Percentiles rank a stretch among this genome's conserved stretches.
Conservation (phyloP, 108 stramenopile species). For the Epithemia pelagica region DNA sequence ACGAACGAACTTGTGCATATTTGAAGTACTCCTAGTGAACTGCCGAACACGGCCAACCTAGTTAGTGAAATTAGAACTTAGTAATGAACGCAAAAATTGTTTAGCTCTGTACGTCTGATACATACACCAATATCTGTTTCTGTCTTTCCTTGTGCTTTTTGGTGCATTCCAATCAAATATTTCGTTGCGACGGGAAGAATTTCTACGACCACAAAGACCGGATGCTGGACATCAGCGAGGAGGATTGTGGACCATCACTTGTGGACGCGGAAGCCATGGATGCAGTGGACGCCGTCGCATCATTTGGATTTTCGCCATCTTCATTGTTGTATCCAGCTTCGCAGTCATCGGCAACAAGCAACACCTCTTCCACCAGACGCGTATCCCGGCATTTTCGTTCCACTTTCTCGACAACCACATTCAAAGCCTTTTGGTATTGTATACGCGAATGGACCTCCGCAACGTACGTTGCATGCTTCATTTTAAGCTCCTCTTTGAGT, state of each 20-base stretch:
- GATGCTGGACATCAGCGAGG: constrained; percentile 7
- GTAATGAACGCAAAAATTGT: too few species aligned
- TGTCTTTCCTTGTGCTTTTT: too few species aligned
- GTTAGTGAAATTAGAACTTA: too few species aligned
- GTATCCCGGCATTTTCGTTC: constrained; percentile 46
- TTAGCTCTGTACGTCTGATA: too few species aligned
- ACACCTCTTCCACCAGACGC: constrained; percentile 44
- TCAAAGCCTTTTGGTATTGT: constrained; percentile 45
- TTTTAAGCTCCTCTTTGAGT: constrained; percentile 61
- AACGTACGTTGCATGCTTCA: constrained; percentile 62
- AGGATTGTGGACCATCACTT: not conserved
- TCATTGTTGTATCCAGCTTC: constrained; percentile 27
- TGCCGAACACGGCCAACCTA: too few species aligned
- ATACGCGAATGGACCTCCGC: constrained; percentile 62
- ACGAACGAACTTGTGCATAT: too few species aligned
- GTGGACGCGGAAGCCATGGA: not conserved
- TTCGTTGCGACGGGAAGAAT: too few species aligned
- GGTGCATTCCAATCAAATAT: too few species aligned
- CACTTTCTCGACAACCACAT: constrained; percentile 38
- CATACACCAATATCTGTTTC: too few species aligned
- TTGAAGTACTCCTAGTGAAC: too few species aligned
- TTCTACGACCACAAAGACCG: constrained; percentile 9
- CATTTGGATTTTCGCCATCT: not conserved
- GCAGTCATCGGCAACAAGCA: constrained; percentile 36
- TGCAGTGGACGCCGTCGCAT: not conserved